Base-by-base conservation (phyloP, 2,329 filamentous ascomycete species). In the Fusarium redolens region DNA sequence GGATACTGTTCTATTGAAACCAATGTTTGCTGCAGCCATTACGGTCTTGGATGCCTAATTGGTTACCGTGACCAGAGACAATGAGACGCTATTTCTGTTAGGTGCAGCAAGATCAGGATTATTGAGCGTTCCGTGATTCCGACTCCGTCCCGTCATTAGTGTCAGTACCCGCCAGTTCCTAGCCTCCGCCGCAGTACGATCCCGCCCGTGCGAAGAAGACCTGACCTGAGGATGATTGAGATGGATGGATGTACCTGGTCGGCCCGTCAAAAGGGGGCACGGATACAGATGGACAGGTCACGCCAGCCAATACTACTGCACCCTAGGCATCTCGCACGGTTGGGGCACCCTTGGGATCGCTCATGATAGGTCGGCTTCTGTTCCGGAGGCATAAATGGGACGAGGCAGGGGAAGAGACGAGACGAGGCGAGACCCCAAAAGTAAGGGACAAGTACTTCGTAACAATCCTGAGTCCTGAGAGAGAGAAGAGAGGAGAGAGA, bases 111-210 rank as follows among this genome's bases (percentile, higher is more conserved):
- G 31, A 47, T 30, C 38, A 52, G 22, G 31, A 40, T 40, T 20
- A 55, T 56, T 59, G 61, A 71, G 61, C 20, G 70, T 50, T 73
- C 66, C 70, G 61, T 73, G 62, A 61, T 58, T 64, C 70, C 65
- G 50, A 68, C 55, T 62, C 58, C 66, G 61, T 73, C 70, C 71
- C 71, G 70, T 45, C 58, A 45, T 71, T 73, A 73, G 71, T 71
- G 71, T 55, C 45, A 55, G 55, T 48, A 58, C 40, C 66, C 64
- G 64, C 43, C 51, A 40, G 40, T 65, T 65, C 67, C 67, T 69
- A 69, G 69, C 66, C 50, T 68, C 70, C 50, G 58, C 45, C 25
- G 58, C 61, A 71, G 57, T 66, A 61, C 61, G 71, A 73, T 73
- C 58, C 70, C 67, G 71, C 54, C 69, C 65, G 69, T 73, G 69